These are phyloP conservation scores for Scedosporium boydii DNA, from an alignment of 2,329 filamentous ascomycete genomes.

Conservation along the genomic window DNA sequence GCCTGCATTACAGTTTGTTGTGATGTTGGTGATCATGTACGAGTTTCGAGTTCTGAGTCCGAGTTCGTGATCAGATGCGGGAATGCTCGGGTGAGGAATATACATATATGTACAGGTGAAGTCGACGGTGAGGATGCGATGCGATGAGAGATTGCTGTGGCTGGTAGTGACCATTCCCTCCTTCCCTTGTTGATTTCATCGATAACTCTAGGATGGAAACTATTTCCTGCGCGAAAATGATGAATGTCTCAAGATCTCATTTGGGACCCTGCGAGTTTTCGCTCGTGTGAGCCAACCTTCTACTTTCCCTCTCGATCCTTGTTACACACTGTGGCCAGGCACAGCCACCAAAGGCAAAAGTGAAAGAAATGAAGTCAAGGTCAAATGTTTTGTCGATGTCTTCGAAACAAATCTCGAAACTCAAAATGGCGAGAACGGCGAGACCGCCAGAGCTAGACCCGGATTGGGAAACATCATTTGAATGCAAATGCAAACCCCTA, in stretches of 20 bases:
- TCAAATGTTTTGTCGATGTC: too few relatives aligned
- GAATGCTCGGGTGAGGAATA: too few relatives aligned
- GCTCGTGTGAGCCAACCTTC: background rate
- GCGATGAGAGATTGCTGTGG: background rate
- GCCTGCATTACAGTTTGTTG: background rate
- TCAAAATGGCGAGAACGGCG: too few relatives aligned
- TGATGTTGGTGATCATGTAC: background rate
- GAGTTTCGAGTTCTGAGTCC: background rate
- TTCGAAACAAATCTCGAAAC: too few relatives aligned
- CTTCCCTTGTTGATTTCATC: too few relatives aligned
- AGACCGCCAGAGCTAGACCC: too few relatives aligned
- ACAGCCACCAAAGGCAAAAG: too few relatives aligned
- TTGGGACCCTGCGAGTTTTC: background rate
- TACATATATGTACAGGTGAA: background rate
- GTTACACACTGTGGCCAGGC: background rate
- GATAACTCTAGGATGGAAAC: too few relatives aligned
- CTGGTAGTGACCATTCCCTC: background rate
- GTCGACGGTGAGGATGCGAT: background rate
- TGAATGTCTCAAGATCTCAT: background rate
- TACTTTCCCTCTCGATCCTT: background rate
- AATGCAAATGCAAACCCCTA: too few relatives aligned
- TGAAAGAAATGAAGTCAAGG: too few relatives aligned
- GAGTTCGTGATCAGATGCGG: background rate
- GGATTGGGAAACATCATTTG: too few relatives aligned
- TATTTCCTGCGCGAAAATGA: background rate